Conservation (phyloP, 129 eudicot genomes). For the Oenanthe sinensis region DNA sequence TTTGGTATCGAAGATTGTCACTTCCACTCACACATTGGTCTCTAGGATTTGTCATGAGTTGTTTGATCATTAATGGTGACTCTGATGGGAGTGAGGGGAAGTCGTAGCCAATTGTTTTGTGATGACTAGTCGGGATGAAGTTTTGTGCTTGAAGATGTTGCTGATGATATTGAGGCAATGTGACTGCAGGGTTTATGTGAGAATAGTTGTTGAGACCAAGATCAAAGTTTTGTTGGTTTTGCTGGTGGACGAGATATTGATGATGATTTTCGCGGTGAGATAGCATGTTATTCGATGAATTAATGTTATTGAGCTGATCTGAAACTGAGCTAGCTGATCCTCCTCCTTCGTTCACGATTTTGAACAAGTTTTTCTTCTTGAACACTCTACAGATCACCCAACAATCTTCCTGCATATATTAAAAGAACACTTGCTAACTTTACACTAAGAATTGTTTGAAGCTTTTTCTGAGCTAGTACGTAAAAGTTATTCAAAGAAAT, state of each 20-base stretch:
- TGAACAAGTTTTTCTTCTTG: conserved; percentile 80
- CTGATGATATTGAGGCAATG: conserved; percentile 23
- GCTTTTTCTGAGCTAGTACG: no score
- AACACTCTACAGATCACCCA: conserved; percentile 93
- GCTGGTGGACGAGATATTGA: conserved; percentile 46
- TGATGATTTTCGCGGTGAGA: conserved; percentile 28
- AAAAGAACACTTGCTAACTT: not conserved
- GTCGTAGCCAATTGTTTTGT: conserved; percentile 3
- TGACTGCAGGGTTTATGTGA: conserved; percentile 28
- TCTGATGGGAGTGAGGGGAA: not conserved
- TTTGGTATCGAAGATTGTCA: conserved; percentile 28
- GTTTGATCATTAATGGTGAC: conserved; percentile 36
- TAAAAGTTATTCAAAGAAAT: no score
- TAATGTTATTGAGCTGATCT: conserved; percentile 33
- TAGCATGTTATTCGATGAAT: conserved; percentile 16
- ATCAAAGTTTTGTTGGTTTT: conserved; percentile 34
- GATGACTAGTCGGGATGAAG: conserved; percentile 19
- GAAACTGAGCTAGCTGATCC: conserved; percentile 23
- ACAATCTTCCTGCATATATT: conserved; percentile 57
- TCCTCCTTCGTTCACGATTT: conserved; percentile 42
- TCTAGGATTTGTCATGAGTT: conserved; percentile 51
- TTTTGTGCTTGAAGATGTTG: conserved; percentile 28
- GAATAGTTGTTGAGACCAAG: conserved; percentile 48
- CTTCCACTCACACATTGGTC: conserved; percentile 55
- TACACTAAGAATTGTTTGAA: not conserved